These are phyloP conservation scores for Stylonectria norvegica DNA, from an alignment of 2,329 filamentous ascomycete genomes.

Conservation along the genomic window DNA sequence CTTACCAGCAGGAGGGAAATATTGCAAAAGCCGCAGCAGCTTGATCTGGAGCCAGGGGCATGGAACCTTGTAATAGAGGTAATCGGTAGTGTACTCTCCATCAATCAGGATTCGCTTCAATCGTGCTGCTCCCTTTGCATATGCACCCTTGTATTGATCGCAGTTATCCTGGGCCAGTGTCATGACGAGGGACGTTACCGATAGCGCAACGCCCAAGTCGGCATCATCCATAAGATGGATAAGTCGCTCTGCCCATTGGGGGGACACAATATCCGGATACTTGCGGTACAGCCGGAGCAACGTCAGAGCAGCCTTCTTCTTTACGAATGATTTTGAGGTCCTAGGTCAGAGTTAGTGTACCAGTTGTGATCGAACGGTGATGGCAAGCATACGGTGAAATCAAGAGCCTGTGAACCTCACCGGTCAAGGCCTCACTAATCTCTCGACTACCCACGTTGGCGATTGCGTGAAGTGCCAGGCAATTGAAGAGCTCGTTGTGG, in stretches of 20 bases:
- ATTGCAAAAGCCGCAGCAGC: conserved; percentile 84
- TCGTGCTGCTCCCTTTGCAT: conserved; percentile 86
- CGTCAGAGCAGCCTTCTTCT: conserved; percentile 97
- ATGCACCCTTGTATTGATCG: conserved; percentile 92
- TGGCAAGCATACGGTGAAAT: conserved; percentile 81
- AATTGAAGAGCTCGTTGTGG: conserved; percentile 97
- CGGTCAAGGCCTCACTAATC: conserved; percentile 91
- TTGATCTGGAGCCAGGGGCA: conserved; percentile 99
- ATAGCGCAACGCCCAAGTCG: conserved; percentile 90
- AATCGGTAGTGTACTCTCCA: conserved; percentile 83
- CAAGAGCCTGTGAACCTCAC: conserved; percentile 86
- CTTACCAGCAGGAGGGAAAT: conserved; percentile 88
- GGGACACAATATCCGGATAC: conserved; percentile 86
- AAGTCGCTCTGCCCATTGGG: conserved; percentile 96
- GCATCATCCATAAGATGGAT: conserved; percentile 98
- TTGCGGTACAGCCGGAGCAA: conserved; percentile 92
- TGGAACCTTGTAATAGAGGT: conserved; percentile 99
- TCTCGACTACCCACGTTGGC: conserved; percentile 95
- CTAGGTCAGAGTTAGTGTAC: conserved; percentile 19
- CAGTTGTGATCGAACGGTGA: not conserved
- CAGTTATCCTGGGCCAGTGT: conserved; percentile 87
- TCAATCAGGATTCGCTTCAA: conserved; percentile 89
- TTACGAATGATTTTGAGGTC: conserved; percentile 91
- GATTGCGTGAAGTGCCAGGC: conserved; percentile 91
- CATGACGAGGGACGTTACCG: conserved; percentile 94